Evolutionary conservation across 352 stramenopile species (phyloP), one percentile per base, ranked within the genome.

Genomic region (Blastocystis sp.): DNA sequence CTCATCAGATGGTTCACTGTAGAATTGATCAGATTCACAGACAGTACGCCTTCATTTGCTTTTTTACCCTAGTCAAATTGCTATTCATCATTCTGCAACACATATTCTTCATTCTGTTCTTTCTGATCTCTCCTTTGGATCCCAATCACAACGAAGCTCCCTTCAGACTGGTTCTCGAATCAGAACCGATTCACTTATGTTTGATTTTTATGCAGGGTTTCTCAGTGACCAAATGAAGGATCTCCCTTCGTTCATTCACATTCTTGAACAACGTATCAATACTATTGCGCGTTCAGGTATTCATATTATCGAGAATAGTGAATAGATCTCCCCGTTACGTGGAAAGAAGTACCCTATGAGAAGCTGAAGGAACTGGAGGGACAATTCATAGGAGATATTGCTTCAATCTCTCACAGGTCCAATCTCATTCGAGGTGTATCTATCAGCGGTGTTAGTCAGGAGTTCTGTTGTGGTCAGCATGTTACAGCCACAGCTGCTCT

Each of bases 381-480:
- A 15, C 30, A 24, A 13, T 84, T 84, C 56, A 66, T 84, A 69
- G 93, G 93, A n/a, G 93, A 94, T 44, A 60, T 93, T 22, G 93
- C 95, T 33, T 93, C 93, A 15, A 92, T 95, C n/a, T 64, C 73
- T 22, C n/a, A 30, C 0, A 68, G 42, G 35, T 37, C 48, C 44
- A 27, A 62, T 35, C 22, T 66, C 22, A 66, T 84, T 37, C 73
- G 59, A 54, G 59, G 53, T 3, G 93, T 95, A 64, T 73, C 78
- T 3, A 91, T 95, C 53, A 92, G 92, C 19, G 90, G 89, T 53
- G 64, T 92, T 42, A 82, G 89, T 37, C 94, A 91, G 48, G 92
- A 90, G 57, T 93, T 95, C 89, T 95, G 95, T 44, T 95, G 93
- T 80, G 93, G 93, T 24, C 95, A 93, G 9, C 93, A 95, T 89